These are phyloP conservation scores for Blastobotrys attinorum DNA, from an alignment of 805 yeast genomes.

Conservation along the genomic window DNA sequence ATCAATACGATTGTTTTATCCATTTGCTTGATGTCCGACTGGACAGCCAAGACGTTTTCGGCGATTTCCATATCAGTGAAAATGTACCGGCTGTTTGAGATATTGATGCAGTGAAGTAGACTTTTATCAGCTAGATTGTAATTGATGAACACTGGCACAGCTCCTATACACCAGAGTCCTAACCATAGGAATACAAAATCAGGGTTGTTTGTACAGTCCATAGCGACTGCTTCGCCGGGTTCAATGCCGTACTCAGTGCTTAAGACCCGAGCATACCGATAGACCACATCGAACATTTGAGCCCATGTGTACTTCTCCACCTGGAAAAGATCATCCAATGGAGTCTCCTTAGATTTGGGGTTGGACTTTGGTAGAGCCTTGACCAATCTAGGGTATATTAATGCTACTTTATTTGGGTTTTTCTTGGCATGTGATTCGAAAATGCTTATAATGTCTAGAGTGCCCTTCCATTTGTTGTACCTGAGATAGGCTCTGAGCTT, in stretches of 20 bases:
- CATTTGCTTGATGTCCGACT: conserved; percentile 29
- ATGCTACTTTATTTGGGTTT: conserved; percentile 47
- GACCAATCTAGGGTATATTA: conserved; percentile 47
- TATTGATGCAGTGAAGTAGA: conserved; percentile 68
- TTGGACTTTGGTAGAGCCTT: conserved; percentile 22
- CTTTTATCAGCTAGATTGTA: conserved; percentile 69
- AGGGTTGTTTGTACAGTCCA: conserved; percentile 78
- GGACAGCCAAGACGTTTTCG: conserved; percentile 40
- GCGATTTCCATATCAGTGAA: conserved; percentile 70
- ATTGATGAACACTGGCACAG: conserved; percentile 79
- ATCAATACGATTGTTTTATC: conserved; percentile 19
- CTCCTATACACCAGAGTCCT: conserved; percentile 87
- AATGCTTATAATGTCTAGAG: conserved; percentile 57
- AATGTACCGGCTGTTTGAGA: conserved; percentile 55
- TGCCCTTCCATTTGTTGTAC: conserved; percentile 29
- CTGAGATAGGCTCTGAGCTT: conserved; percentile 29
- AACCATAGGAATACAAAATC: conserved; percentile 73
- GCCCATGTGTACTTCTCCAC: conserved; percentile 60
- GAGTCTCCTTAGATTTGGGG: conserved; percentile 31
- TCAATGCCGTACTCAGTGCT: conserved; percentile 55
- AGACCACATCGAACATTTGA: conserved; percentile 58
- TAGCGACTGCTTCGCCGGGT: conserved; percentile 59
- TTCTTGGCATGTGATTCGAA: conserved; percentile 50
- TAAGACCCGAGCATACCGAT: conserved; percentile 59
- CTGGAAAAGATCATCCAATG: conserved; percentile 45